A percentile compares a stretch with the other conserved stretches of the same genome.
Evolutionary conservation across 2,329 filamentous ascomycete genomes (phyloP).

Genomic region (Fusarium nelsonii): DNA sequence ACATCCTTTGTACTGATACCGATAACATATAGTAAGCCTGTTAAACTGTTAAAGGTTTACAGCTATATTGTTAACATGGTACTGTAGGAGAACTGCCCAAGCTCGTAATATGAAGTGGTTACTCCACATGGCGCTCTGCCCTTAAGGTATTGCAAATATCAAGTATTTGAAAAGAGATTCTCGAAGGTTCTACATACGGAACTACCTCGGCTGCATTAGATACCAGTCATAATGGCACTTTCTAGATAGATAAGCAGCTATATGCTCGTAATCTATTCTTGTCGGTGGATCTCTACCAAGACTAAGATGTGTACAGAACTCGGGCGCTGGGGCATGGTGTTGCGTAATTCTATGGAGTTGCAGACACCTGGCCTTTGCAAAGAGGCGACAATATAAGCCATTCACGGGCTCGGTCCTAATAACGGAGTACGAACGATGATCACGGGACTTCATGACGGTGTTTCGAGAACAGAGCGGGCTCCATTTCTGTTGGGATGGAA

Average conservation of each 20-base stretch:
- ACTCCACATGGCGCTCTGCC: not conserved
- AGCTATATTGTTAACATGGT: not conserved
- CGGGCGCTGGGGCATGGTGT: not conserved
- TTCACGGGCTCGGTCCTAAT: slow-evolving; percentile 12
- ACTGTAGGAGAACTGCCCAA: not conserved
- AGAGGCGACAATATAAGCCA: not conserved
- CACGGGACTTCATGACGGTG: slow-evolving; percentile 25
- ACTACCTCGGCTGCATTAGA: not conserved
- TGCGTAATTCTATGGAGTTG: slow-evolving; percentile 11
- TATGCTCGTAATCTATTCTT: not conserved
- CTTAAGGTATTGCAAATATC: not conserved
- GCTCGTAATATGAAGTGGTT: not conserved
- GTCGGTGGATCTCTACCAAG: not conserved
- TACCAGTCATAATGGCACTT: not conserved
- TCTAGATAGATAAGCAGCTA: not conserved
- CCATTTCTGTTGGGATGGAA: slow-evolving; percentile 10
- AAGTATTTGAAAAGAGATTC: not conserved
- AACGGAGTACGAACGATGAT: slow-evolving; percentile 23
- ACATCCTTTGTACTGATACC: not conserved
- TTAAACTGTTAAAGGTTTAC: no score
- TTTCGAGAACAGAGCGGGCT: slow-evolving; percentile 35
- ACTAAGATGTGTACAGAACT: not conserved
- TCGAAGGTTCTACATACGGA: not conserved
- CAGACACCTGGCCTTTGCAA: slow-evolving; percentile 33
- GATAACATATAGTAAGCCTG: not conserved